A percentile compares a stretch with the other conserved stretches of the same genome.
phyloP scores from a whole-genome alignment of 768 basidiomycete species.

The Sporobolomyces phaffii region DNA sequence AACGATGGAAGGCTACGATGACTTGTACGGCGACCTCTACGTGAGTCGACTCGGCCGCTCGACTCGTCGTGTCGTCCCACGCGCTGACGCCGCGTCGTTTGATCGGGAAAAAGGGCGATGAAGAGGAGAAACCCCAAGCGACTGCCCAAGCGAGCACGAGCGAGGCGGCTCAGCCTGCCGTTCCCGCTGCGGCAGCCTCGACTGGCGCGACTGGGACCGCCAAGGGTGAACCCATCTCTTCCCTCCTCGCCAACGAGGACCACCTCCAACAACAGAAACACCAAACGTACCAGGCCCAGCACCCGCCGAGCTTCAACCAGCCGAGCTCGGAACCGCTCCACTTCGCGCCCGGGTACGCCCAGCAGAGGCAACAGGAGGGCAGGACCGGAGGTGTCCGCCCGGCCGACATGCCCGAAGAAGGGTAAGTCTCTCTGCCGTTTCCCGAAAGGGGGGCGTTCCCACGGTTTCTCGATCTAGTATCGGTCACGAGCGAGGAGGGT shows the following conservation, averaged over 20 bases:
- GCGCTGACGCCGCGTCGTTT: too few relatives aligned
- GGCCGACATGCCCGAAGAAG: constrained; percentile 95
- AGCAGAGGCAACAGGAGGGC: constrained; percentile 33
- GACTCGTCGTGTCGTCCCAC: constrained; percentile 35
- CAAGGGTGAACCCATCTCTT: neutral
- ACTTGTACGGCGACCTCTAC: constrained; percentile 45
- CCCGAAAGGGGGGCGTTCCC: too few relatives aligned
- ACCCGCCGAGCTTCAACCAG: constrained; percentile 48
- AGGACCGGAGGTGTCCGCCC: constrained; percentile 55
- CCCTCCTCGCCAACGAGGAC: neutral
- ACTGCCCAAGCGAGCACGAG: neutral
- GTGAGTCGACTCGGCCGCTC: constrained; percentile 18
- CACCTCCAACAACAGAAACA: constrained; percentile 43
- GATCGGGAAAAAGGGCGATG: too few relatives aligned
- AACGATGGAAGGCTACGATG: constrained; percentile 40
- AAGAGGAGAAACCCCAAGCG: constrained; percentile 8
- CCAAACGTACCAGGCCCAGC: constrained; percentile 28
- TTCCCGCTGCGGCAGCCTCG: neutral
- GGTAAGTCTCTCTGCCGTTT: constrained; percentile 58
- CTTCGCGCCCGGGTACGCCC: constrained; percentile 24
- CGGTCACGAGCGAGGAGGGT: too few relatives aligned
- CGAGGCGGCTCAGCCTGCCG: too few relatives aligned
- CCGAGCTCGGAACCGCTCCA: constrained; percentile 11
- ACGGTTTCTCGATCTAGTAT: too few relatives aligned
- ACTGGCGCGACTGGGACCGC: neutral